Evolutionary conservation across 441 rosid genomes (phyloP), one percentile per base, ranked within the genome.

Genomic region (Biscutella laevigata): DNA sequence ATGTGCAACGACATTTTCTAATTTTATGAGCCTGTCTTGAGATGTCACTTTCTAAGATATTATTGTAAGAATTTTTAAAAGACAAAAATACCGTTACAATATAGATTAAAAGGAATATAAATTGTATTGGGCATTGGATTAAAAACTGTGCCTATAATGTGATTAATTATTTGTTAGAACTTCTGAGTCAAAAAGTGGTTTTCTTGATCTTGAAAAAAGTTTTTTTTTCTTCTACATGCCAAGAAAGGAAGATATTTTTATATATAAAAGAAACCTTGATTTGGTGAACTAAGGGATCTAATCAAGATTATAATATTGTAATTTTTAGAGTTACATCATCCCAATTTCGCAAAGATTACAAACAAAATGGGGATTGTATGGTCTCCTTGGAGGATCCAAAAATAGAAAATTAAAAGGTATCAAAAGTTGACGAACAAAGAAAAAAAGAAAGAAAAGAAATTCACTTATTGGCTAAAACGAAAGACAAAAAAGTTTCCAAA

Each of bases 191-290:
- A 58, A 56, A 65, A 9, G 30, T 37, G 51, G 2, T 2, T 9
- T 41, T 65, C 13, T 50, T 42, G 27, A 15, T 36, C 14, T 26
- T 36, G 1, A 20, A 35, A 37, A 37, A 4, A 12, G 11, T 5
- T 13, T 57, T 49, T 21, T n/a, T 38, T 47, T 28, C n/a, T 62
- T 52, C 73, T n/a, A n/a, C n/a, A 78, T 76, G 77, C 85, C 79
- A 62, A 68, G 72, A 76, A 78, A 77, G 76, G 68, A 75, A 70
- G 74, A 71, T n/a, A n/a, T n/a, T n/a, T n/a, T n/a, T n/a, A n/a
- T n/a, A n/a, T n/a, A n/a, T n/a, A n/a, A 34, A 3, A 19, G 49
- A 44, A 58, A 44, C 55, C 29, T 24, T 46, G 36, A 25, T 47
- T 9, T 47, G 26, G 15, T 22, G 55, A 7, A 39, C 55, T 39